Evolutionary conservation across 139 green algal species (phyloP).

Genomic region (Chlamydomonas sp.): DNA sequence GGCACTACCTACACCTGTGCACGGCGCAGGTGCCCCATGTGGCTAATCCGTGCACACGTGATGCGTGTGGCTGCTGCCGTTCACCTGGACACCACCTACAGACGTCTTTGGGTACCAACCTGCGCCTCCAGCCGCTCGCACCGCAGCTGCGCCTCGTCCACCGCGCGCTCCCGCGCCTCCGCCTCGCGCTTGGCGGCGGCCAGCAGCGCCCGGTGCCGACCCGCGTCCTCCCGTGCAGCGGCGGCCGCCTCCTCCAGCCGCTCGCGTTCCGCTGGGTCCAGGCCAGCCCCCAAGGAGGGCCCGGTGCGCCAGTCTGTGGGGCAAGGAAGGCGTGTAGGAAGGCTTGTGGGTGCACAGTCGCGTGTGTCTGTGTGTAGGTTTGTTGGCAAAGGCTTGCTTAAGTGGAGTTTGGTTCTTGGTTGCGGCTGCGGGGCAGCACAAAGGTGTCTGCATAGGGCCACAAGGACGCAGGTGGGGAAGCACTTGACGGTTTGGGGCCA

Average conservation of each 20-base stretch:
- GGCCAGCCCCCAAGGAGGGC: not conserved
- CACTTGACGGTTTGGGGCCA: not conserved
- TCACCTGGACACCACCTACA: not conserved
- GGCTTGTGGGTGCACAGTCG: too few species aligned
- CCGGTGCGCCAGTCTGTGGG: too few species aligned
- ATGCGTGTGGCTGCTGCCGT: not conserved
- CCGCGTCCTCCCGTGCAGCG: slow-evolving; percentile 19
- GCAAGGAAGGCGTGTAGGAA: too few species aligned
- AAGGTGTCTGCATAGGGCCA: not conserved
- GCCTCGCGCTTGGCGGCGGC: not conserved
- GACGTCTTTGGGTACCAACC: not conserved
- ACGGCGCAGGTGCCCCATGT: too few species aligned
- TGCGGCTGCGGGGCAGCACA: too few species aligned
- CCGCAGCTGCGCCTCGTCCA: slow-evolving; percentile 24
- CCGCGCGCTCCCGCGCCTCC: slow-evolving; percentile 14
- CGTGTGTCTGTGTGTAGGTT: too few species aligned
- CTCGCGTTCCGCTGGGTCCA: slow-evolving; percentile 11
- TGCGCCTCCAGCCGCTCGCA: slow-evolving; percentile 33
- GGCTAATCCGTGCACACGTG: too few species aligned
- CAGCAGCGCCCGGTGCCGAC: not conserved
- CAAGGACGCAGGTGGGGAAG: not conserved
- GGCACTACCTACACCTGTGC: too few species aligned
- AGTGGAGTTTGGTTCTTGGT: too few species aligned
- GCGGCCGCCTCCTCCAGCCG: slow-evolving; percentile 7
- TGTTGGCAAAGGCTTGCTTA: too few species aligned